A percentile compares a stretch with the other conserved stretches of the same genome.
These are phyloP conservation scores for Trypanosoma scelopori DNA, from an alignment of 208 protist species.

Conservation along the genomic window DNA sequence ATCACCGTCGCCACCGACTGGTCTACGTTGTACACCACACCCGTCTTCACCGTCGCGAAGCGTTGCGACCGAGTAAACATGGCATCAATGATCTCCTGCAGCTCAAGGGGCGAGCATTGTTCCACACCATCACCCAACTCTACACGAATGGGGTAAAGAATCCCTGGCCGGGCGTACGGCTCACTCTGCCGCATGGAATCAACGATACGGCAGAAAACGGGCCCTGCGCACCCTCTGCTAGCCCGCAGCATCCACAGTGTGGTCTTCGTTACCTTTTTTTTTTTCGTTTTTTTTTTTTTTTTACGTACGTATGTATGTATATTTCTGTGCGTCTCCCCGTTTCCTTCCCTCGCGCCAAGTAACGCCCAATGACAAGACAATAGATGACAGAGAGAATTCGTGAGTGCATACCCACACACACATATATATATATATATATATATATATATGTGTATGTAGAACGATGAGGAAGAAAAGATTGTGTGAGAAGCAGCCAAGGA, in stretches of 20 bases:
- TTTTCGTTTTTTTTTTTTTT: too few species aligned
- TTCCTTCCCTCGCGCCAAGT: background rate
- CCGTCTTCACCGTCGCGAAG: conserved; percentile 72
- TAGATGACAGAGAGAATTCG: too few species aligned
- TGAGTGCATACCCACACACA: too few species aligned
- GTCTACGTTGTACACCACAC: conserved; percentile 70
- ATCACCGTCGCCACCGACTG: conserved; percentile 55
- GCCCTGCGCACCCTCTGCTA: conserved; percentile 26
- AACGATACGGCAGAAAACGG: conserved; percentile 84
- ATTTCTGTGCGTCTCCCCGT: background rate
- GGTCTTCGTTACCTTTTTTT: background rate
- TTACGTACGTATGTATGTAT: background rate
- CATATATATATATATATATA: too few species aligned
- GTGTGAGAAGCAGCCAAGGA: too few species aligned
- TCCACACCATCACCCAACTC: conserved; percentile 75
- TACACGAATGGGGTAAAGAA: conserved; percentile 79
- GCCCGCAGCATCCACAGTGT: conserved; percentile 18
- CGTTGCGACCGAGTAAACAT: conserved; percentile 69
- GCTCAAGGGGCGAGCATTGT: conserved; percentile 47
- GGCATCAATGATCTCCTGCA: conserved; percentile 68
- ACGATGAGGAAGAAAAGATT: too few species aligned
- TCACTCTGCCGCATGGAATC: conserved; percentile 73
- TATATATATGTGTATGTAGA: too few species aligned
- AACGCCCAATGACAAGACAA: too few species aligned
- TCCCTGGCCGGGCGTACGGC: conserved; percentile 56